Evolutionary conservation across 2,329 filamentous ascomycete genomes (phyloP), one percentile per base, ranked within the genome.

Genomic region (Ceratocystis diversiconidia): DNA sequence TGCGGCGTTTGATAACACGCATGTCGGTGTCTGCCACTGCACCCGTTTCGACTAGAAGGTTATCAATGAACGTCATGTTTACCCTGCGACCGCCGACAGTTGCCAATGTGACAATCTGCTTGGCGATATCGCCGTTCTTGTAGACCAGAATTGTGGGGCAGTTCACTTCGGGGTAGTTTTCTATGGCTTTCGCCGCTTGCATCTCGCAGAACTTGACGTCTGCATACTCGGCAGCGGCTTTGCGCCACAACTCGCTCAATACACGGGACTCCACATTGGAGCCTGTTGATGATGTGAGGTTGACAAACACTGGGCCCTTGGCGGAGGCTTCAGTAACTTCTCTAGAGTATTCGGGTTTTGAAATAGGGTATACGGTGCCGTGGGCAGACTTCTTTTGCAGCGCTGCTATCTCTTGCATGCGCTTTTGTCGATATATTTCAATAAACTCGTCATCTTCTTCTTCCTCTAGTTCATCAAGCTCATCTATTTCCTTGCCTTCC

Each of bases 161-260:
- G 74, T 99, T 99, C 66, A 83, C 82, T 72, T 97, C 94, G 1
- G 94, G 94, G 75, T 99, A 99, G 50, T 90, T 90, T 74, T 97
- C 94, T 70, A 99, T 96, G 66, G 94, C 96, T 77, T 96, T 85
- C 72, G 90, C 86, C 5, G 87, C 94, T 70, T 87, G 84, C 70
- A 99, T 97, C 77, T 97, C 90, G 74, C 92, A 97, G 76, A 99
- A 99, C 77, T 99, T 99, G 74, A 99, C 79, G 69, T 99, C 92
- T 22, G 91, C 90, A 72, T 91, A 99, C 72, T 92, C 90, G 67
- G 76, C 77, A 0, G 94, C 92, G 50, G 94, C 82, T 72, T 91
- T 85, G 44, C 87, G 81, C 92, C 92, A 99, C 22, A 96, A 79
- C 72, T 95, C 88, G 0, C 86, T 85, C 70, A 97, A 76, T 2